Evolutionary conservation across 768 basidiomycete species (phyloP), one percentile per base, ranked within the genome.

Genomic region (Tylopilus sp.): DNA sequence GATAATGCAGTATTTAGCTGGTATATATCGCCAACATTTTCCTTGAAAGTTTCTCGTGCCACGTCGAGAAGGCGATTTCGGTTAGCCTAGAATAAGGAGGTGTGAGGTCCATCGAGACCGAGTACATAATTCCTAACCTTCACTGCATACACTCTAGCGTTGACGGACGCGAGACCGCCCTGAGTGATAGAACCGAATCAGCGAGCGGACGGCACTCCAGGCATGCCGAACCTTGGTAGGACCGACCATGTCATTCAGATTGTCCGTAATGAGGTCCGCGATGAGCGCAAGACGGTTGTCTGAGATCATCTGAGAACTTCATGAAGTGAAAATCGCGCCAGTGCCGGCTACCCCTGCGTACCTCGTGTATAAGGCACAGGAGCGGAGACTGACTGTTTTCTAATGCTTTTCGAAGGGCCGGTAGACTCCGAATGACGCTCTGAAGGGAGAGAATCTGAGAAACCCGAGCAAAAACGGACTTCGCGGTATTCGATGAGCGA

Each of bases 21-120:
- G 56, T 85, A 84, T 48, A 97, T 92, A 63, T 99, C 96, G 16
- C 83, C 80, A 40, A 96, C 79, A 59, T 96, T 96, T 68, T 99
- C 95, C 61, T 87, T 91, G 74, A 87, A 98, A 0, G 95, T 95
- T 67, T 92, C 92, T 3, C 97, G 81, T 2, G 96, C 97, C 8
- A 98, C 92, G 58, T 98, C 96, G 28, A 99, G 84, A 11, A 96
- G 76, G 26, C 83, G 82, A 59, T 92, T 90, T 62, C 78, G 80
- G 55, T 89, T 88, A 3, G 91, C 88, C 81, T 87, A 42, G 8
- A 45, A 40, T 33, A 34, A 26, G 29, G 29, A 38, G 24, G 30
- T 30, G 12, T 28, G 17, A 3, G 29, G 36, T 56, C 44, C 30
- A 19, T 45, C 25, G 11, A 36, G 1, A 14, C 8, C 4, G 19